Conservation (phyloP, 345 rosid species). For the Populus nigra region DNA sequence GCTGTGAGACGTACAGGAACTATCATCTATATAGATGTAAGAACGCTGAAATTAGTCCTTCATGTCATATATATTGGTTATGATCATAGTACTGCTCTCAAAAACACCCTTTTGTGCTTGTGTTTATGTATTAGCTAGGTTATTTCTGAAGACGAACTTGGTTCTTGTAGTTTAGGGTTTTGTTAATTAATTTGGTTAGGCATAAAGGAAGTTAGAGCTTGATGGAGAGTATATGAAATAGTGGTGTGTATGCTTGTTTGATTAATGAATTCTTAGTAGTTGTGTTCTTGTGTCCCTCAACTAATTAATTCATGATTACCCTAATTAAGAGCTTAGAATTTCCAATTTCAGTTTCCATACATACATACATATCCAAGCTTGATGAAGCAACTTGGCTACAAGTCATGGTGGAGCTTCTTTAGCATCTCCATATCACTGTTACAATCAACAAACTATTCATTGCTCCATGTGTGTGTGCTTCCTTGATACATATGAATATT, state of each 20-base stretch:
- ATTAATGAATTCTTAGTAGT: not conserved
- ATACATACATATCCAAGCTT: not conserved
- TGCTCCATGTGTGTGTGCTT: too few relatives aligned
- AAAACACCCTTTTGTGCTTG: not conserved
- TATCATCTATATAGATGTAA: not conserved
- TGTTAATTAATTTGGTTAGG: not conserved
- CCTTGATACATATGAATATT: not conserved
- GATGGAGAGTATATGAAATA: not conserved
- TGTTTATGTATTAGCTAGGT: not conserved
- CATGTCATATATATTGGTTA: not conserved
- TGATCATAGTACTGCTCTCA: not conserved
- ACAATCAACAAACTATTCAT: too few relatives aligned
- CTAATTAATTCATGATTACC: not conserved
- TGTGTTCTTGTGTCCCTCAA: not conserved
- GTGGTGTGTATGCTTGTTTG: not conserved
- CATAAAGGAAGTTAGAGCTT: not conserved
- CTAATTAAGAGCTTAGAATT: not conserved
- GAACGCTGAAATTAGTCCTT: not conserved
- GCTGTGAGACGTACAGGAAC: not conserved
- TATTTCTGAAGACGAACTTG: not conserved
- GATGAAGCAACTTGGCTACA: not conserved
- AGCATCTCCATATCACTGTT: not conserved
- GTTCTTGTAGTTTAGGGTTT: slow-evolving; percentile 13
- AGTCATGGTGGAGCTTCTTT: not conserved
- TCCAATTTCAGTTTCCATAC: not conserved